Evolutionary conservation across 345 rosid genomes (phyloP).

Genomic region (Trapa bicornis): DNA sequence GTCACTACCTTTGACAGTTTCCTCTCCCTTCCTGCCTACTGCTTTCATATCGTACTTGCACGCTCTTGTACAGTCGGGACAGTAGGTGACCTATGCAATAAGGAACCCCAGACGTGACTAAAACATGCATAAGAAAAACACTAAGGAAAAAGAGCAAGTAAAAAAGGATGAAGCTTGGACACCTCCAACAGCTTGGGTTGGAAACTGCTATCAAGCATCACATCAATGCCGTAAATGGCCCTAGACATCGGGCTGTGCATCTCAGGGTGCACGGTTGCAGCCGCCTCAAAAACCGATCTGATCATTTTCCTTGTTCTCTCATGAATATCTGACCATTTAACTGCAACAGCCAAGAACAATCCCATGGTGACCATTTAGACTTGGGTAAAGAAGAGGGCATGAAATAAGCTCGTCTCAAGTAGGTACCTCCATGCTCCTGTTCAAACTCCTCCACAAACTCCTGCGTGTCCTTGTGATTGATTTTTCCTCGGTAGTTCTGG

Average conservation of each 20-base stretch:
- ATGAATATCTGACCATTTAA: conserved; percentile 75
- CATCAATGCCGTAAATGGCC: conserved; percentile 86
- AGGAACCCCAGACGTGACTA: not conserved
- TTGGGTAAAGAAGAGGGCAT: not conserved
- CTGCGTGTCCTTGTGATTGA: conserved; percentile 67
- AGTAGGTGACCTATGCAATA: conserved; percentile 58
- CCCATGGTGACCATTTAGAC: not conserved
- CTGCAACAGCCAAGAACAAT: conserved; percentile 21
- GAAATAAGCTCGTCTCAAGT: conserved; percentile 6
- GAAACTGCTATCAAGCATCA: conserved; percentile 72
- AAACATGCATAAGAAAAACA: not conserved
- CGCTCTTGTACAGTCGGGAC: conserved; percentile 91
- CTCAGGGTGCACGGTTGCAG: conserved; percentile 70
- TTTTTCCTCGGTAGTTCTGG: conserved; percentile 73
- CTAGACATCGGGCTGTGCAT: conserved; percentile 71
- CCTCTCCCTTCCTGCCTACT: conserved; percentile 26
- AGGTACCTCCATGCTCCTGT: conserved; percentile 68
- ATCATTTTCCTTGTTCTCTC: conserved; percentile 46
- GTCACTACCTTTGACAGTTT: conserved; percentile 35
- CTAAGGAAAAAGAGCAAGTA: not conserved
- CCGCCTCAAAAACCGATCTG: conserved; percentile 68
- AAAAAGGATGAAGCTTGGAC: conserved; percentile 14
- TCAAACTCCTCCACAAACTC: conserved; percentile 83
- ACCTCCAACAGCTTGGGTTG: conserved; percentile 90
- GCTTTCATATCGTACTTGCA: conserved; percentile 58